Base-by-base conservation (phyloP, 1,139 yeast species). In the Protomyces inundatus region DNA sequence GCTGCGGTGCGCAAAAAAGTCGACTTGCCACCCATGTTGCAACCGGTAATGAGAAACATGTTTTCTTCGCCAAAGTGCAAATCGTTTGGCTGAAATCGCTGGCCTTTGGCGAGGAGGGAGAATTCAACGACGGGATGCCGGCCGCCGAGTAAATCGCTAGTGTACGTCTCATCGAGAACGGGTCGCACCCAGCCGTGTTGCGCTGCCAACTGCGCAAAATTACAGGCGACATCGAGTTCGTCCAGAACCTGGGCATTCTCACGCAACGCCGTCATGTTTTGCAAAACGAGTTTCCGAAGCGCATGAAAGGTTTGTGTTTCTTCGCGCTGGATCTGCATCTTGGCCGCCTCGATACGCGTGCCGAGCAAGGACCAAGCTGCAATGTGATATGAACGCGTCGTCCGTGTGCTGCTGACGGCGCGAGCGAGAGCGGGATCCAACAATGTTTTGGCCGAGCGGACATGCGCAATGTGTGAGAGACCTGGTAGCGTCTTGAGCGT, bases 21-120 rank as follows among this genome's bases (percentile, higher is more conserved):
- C 54, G 96, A 88, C 71, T 93, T 93, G 0, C 98, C 98, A 3
- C 98, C 98, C 98, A 93, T 93, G 72, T 93, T 93, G 0, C 98
- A 98, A 1, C 69, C 66, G 30, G 59, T 54, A 0, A 58, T 55
- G 6, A 93, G 80, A 91, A 96, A 88, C 12, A 80, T 62, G 71
- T 71, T 3, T 72, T 67, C 0, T 75, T 68, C 7, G 84, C 71
- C 0, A 75, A 69, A 69, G 88, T 83, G 70, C 86, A 84, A 72
- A 93, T 93, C 0, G 87, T 78, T 0, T 82, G 82, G 71, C 90
- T 93, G 66, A 80, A 80, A 33, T 73, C 74, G 12, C 78, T 78
- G 62, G 77, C 78, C 4, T 66, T 58, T 39, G 67, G 68, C 62
- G n/a, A 45, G 56, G 10, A 93, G 74, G 0, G 95, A 87, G 3